Evolutionary conservation across 1,284 basidiomycete species (phyloP).

Genomic region (Cryptococcus neoformans): DNA sequence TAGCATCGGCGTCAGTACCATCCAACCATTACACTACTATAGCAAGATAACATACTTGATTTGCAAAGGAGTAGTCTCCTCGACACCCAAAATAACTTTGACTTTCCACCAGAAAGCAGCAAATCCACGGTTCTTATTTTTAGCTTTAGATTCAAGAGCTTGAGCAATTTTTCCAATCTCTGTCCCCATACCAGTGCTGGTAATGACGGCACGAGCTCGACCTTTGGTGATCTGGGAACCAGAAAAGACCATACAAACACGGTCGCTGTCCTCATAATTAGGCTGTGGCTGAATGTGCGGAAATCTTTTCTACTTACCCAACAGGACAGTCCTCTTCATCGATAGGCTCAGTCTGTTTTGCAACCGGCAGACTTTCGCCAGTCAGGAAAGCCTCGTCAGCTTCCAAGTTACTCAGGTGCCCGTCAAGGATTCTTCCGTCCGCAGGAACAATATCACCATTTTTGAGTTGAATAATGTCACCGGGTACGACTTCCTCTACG

Average conservation of each 20-base stretch:
- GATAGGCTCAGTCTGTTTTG: conserved; percentile 55
- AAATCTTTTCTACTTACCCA: conserved; percentile 39
- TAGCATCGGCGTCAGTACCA: conserved; percentile 1
- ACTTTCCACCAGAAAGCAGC: conserved; percentile 41
- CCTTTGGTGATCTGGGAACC: conserved; percentile 65
- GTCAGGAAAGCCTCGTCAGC: conserved; percentile 67
- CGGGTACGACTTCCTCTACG: conserved; percentile 61
- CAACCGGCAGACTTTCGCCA: conserved; percentile 62
- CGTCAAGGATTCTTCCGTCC: conserved; percentile 55
- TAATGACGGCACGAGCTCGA: conserved; percentile 59
- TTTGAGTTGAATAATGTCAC: conserved; percentile 59
- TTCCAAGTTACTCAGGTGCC: conserved; percentile 54
- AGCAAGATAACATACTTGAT: conserved; percentile 51
- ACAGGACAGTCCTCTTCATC: conserved; percentile 53
- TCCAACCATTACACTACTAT: background rate
- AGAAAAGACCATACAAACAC: conserved; percentile 53
- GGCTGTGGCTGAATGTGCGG: background rate
- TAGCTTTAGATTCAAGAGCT: conserved; percentile 51
- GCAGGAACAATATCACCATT: conserved; percentile 62
- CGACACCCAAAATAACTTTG: conserved; percentile 51
- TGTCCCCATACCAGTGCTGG: conserved; percentile 64
- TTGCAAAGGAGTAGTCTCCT: conserved; percentile 59
- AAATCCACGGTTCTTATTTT: conserved; percentile 44
- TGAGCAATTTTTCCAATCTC: conserved; percentile 62
- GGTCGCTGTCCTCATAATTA: conserved; percentile 25